A percentile compares a stretch with the other conserved stretches of the same genome.
These are phyloP conservation scores for Lasiodiplodia citricola DNA, from an alignment of 2,329 filamentous ascomycete species.

Conservation along the genomic window DNA sequence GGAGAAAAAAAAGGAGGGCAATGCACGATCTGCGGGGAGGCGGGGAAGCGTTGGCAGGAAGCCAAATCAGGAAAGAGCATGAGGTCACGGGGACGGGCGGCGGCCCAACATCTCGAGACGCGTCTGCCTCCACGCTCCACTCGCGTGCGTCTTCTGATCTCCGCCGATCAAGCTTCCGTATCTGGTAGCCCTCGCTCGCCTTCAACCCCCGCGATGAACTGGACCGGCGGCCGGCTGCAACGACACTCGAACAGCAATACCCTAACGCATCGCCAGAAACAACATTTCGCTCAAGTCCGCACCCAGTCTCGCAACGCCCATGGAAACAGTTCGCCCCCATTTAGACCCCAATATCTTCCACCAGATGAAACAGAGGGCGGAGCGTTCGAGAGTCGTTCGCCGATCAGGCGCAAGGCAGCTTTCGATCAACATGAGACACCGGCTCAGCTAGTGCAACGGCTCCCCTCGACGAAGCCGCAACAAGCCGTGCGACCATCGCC, in stretches of 20 bases:
- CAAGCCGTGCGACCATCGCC: background rate
- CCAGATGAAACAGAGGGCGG: background rate
- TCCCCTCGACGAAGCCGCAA: background rate
- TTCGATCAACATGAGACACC: slow-evolving; percentile 13
- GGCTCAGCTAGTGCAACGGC: slow-evolving; percentile 2
- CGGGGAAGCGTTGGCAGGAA: slow-evolving; percentile 12
- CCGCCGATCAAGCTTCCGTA: slow-evolving; percentile 14
- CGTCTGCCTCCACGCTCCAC: background rate
- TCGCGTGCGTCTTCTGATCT: background rate
- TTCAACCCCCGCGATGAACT: slow-evolving; percentile 48
- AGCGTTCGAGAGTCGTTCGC: background rate
- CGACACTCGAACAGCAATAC: slow-evolving; percentile 41
- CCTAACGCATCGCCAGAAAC: slow-evolving; percentile 49
- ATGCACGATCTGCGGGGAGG: background rate
- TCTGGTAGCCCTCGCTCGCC: background rate
- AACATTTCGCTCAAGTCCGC: slow-evolving; percentile 52
- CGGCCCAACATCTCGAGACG: background rate
- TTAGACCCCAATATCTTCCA: slow-evolving; percentile 35
- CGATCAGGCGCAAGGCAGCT: background rate
- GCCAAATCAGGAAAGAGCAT: slow-evolving; percentile 7
- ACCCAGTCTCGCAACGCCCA: slow-evolving; percentile 36
- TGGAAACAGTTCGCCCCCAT: slow-evolving; percentile 30
- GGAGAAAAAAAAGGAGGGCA: background rate
- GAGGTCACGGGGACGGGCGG: slow-evolving; percentile 16
- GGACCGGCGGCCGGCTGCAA: slow-evolving; percentile 54